Percentiles rank a stretch among this genome's conserved stretches.
These are phyloP conservation scores for Claviceps arundinis DNA, from an alignment of 2,329 filamentous ascomycete genomes.

Conservation along the genomic window DNA sequence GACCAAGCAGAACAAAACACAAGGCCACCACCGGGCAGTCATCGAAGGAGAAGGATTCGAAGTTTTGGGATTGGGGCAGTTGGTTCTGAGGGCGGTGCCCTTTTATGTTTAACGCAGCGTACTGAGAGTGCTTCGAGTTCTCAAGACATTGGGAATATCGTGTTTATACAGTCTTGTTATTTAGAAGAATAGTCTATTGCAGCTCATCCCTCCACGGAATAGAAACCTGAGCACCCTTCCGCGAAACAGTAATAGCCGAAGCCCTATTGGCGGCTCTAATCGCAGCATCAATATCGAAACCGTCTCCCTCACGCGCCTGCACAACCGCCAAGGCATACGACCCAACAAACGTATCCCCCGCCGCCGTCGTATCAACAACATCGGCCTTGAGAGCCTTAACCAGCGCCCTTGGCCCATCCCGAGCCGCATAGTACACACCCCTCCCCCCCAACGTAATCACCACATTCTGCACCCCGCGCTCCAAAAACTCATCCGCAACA, in stretches of 20 bases:
- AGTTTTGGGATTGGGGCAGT: slow-evolving; percentile 12
- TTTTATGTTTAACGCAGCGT: neutral
- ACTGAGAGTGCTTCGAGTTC: no score
- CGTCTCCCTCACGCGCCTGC: slow-evolving; percentile 17
- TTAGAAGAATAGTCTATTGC: slow-evolving; percentile 10
- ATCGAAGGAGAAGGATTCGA: slow-evolving; percentile 13
- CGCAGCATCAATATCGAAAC: slow-evolving; percentile 44
- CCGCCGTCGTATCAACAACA: slow-evolving; percentile 87
- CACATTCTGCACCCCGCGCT: slow-evolving; percentile 58
- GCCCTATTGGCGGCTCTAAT: slow-evolving; percentile 37
- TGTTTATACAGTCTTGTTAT: no score
- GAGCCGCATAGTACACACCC: slow-evolving; percentile 56
- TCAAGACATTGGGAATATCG: no score
- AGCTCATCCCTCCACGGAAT: slow-evolving; percentile 32
- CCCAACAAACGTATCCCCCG: slow-evolving; percentile 89
- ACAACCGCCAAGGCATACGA: slow-evolving; percentile 68
- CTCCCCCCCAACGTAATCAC: slow-evolving; percentile 74
- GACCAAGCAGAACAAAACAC: neutral
- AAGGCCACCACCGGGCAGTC: neutral
- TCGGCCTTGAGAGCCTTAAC: slow-evolving; percentile 53
- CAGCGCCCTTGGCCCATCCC: slow-evolving; percentile 27
- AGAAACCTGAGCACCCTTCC: slow-evolving; percentile 29
- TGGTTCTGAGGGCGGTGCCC: slow-evolving; percentile 16
- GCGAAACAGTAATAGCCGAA: slow-evolving; percentile 27
- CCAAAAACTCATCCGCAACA: slow-evolving; percentile 49